Conservation (phyloP, 805 yeast genomes). For the Saccharomycopsis amapae region DNA sequence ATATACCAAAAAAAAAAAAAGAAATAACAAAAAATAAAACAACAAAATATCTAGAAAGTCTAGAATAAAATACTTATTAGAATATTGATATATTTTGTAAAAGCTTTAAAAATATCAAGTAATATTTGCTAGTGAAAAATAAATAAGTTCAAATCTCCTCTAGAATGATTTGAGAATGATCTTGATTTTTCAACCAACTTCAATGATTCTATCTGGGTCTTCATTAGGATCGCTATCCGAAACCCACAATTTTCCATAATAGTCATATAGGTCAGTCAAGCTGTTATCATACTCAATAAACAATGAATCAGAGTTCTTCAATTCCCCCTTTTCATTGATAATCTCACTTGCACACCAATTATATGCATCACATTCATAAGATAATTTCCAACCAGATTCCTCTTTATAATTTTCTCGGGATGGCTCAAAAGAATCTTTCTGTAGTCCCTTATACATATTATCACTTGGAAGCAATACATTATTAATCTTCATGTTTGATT, state of each 20-base stretch:
- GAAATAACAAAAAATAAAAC: too few relatives aligned
- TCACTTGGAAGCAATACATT: constrained; percentile 46
- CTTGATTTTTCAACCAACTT: too few relatives aligned
- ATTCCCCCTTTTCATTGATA: constrained; percentile 1
- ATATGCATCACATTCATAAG: constrained; percentile 11
- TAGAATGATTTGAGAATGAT: too few relatives aligned
- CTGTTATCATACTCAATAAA: constrained; percentile 13
- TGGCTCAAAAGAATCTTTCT: background rate
- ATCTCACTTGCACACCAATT: constrained; percentile 20
- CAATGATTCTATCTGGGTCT: too few relatives aligned
- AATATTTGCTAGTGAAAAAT: too few relatives aligned
- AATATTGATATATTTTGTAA: too few relatives aligned
- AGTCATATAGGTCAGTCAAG: constrained; percentile 12
- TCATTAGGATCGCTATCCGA: too few relatives aligned
- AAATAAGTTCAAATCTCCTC: too few relatives aligned
- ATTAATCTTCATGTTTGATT: constrained; percentile 34
- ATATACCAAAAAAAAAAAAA: too few relatives aligned
- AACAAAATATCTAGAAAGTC: too few relatives aligned
- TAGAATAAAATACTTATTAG: too few relatives aligned
- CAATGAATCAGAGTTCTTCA: constrained; percentile 8
- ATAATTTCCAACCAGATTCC: constrained; percentile 17
- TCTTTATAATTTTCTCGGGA: background rate
- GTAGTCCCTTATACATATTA: constrained; percentile 32
- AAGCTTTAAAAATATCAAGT: too few relatives aligned
- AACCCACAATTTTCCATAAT: constrained; percentile 18